Evolutionary conservation across 495 filamentous ascomycete genomes (phyloP).

Genomic region (Massariosphaeria phaeospora): DNA sequence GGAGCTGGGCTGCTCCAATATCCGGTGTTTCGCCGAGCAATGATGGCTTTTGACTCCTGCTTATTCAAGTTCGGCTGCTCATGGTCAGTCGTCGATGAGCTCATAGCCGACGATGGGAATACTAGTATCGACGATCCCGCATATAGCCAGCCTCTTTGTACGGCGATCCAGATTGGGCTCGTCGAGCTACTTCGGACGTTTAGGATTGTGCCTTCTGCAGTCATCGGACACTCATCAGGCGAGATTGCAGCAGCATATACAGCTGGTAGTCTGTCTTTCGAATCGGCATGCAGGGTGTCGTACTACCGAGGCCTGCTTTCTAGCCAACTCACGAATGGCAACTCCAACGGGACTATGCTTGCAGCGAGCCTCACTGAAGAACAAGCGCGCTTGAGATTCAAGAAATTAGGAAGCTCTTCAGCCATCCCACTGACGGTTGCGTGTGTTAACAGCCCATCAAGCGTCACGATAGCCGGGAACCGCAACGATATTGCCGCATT

Average conservation of each 20-base stretch:
- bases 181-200: slow-evolving; percentile 1
- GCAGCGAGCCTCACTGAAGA: slow-evolving; percentile 9
- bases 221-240: slow-evolving; percentile 23
- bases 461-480: slow-evolving; percentile 7
- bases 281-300: neutral
- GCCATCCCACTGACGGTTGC: slow-evolving; percentile 9
- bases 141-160: neutral
- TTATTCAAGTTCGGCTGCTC: neutral
- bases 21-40: neutral
- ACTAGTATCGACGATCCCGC: neutral
- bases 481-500: neutral
- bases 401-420: neutral
- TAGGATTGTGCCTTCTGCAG: slow-evolving; percentile 4
- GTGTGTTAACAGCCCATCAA: slow-evolving; percentile 12
- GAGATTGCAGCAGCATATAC: slow-evolving; percentile 24
- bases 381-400: neutral
- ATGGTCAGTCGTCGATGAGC: neutral
- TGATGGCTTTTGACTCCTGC: neutral
- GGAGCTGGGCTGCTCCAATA: neutral
- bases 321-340: neutral
- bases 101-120: neutral
- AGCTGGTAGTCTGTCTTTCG: neutral
- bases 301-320: slow-evolving; percentile 12
- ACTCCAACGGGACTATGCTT: neutral
- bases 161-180: slow-evolving; percentile 14